phyloP scores from a whole-genome alignment of 257 asterid genomes.

The Eustoma russellianum region DNA sequence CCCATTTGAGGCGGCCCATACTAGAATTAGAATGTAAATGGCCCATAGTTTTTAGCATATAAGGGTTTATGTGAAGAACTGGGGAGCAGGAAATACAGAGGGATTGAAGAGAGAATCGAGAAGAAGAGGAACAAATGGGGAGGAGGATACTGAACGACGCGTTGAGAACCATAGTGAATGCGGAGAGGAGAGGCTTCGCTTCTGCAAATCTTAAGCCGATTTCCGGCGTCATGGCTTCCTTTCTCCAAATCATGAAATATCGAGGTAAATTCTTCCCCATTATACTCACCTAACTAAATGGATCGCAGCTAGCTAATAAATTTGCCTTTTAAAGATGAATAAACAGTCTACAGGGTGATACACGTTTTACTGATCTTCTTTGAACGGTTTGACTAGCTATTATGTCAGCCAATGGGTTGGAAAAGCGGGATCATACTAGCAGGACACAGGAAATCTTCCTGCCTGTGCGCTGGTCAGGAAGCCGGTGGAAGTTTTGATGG shows the following conservation, averaged over 20 bases:
- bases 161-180: conserved; percentile 76
- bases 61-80: background rate
- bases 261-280: conserved; percentile 39
- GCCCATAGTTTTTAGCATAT: too few relatives aligned
- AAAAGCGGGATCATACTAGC: too few relatives aligned
- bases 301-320: too few relatives aligned
- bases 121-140: conserved; percentile 42
- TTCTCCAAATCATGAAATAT: conserved; percentile 89
- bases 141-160: conserved; percentile 84
- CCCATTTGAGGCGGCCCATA: background rate
- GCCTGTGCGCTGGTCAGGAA: too few relatives aligned
- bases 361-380: too few relatives aligned
- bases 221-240: conserved; percentile 71
- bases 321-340: too few relatives aligned
- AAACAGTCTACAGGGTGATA: too few relatives aligned
- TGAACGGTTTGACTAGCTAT: too few relatives aligned
- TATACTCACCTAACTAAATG: too few relatives aligned
- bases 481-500: background rate
- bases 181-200: conserved; percentile 85
- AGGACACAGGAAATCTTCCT: too few relatives aligned
- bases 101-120: too few relatives aligned
- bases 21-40: background rate
- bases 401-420: too few relatives aligned
- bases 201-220: conserved; percentile 71
- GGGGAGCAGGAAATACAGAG: background rate